Percentiles rank a stretch among this genome's conserved stretches.
Evolutionary conservation across 1,139 yeast genomes (phyloP).

Genomic region (Candida neerlandica): DNA sequence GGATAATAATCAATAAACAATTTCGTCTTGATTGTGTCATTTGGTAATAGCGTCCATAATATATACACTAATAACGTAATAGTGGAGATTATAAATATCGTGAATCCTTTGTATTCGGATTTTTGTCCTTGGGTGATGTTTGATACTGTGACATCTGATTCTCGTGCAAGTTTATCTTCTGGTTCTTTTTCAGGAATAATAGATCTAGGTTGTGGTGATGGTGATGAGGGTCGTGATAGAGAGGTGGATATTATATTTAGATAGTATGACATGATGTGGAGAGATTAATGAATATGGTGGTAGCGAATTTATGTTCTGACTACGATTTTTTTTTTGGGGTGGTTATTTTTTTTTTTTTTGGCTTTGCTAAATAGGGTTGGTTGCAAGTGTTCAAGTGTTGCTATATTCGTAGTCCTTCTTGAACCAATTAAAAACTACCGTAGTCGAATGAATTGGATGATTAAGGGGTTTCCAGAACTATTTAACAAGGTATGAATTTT

Average conservation of each 20-base stretch:
- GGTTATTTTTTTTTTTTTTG: conserved; percentile 5
- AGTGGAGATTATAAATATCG: conserved; percentile 65
- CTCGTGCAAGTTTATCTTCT: conserved; percentile 64
- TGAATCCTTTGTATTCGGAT: conserved; percentile 82
- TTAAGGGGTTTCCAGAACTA: too few relatives aligned
- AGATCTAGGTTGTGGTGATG: conserved; percentile 8
- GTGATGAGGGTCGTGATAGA: conserved; percentile 14
- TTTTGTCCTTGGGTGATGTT: conserved; percentile 25
- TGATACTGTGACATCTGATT: conserved; percentile 76
- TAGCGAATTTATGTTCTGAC: background rate
- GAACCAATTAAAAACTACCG: too few relatives aligned
- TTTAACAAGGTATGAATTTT: too few relatives aligned
- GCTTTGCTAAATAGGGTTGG: too few relatives aligned
- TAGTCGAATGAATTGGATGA: too few relatives aligned
- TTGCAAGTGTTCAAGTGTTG: too few relatives aligned
- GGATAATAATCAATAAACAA: conserved; percentile 75
- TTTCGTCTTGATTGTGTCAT: conserved; percentile 42
- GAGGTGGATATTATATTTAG: conserved; percentile 6
- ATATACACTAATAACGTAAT: conserved; percentile 56
- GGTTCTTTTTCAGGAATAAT: background rate
- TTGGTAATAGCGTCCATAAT: conserved; percentile 73
- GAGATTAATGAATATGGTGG: background rate
- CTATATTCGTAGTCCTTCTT: too few relatives aligned
- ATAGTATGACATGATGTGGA: conserved; percentile 7
- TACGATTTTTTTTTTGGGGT: background rate